phyloP scores from a whole-genome alignment of 1,139 yeast species.

The Blastobotrys niveus region DNA sequence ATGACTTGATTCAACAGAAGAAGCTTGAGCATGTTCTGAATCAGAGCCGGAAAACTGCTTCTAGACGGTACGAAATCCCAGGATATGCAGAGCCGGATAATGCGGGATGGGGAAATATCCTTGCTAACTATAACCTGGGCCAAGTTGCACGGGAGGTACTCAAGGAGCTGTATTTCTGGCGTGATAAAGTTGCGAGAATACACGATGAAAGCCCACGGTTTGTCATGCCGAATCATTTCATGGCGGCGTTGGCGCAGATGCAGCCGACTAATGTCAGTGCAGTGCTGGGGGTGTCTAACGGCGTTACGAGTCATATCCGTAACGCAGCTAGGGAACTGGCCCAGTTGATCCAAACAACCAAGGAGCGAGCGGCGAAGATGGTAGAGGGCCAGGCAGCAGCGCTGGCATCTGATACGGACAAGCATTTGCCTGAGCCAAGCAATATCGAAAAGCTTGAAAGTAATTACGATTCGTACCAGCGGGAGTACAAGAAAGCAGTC shows the following conservation, averaged over 20 bases:
- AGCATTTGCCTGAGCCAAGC: too few species aligned
- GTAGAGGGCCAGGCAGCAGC: background rate
- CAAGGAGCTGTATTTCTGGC: slow-evolving; percentile 67
- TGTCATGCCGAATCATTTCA: slow-evolving; percentile 74
- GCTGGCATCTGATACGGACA: background rate
- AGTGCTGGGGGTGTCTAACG: slow-evolving; percentile 49
- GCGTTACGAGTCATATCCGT: slow-evolving; percentile 53
- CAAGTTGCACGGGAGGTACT: slow-evolving; percentile 51
- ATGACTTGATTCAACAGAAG: slow-evolving; percentile 49
- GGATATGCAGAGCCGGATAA: slow-evolving; percentile 27
- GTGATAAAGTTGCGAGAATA: slow-evolving; percentile 67
- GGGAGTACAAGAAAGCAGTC: slow-evolving; percentile 18
- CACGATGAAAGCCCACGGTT: slow-evolving; percentile 82
- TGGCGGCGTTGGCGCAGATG: slow-evolving; percentile 55
- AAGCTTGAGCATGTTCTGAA: slow-evolving; percentile 59
- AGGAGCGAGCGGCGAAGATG: slow-evolving; percentile 15
- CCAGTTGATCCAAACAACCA: slow-evolving; percentile 39
- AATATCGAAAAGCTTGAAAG: slow-evolving; percentile 15
- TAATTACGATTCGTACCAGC: slow-evolving; percentile 23
- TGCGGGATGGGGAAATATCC: slow-evolving; percentile 35
- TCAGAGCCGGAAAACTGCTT: slow-evolving; percentile 77
- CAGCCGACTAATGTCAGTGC: slow-evolving; percentile 55
- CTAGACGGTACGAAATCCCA: slow-evolving; percentile 63
- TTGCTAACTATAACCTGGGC: slow-evolving; percentile 64
- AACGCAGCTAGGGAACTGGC: slow-evolving; percentile 54